Base-by-base conservation (phyloP, 2,329 filamentous ascomycete genomes). In the Epichloe aotearoae region DNA sequence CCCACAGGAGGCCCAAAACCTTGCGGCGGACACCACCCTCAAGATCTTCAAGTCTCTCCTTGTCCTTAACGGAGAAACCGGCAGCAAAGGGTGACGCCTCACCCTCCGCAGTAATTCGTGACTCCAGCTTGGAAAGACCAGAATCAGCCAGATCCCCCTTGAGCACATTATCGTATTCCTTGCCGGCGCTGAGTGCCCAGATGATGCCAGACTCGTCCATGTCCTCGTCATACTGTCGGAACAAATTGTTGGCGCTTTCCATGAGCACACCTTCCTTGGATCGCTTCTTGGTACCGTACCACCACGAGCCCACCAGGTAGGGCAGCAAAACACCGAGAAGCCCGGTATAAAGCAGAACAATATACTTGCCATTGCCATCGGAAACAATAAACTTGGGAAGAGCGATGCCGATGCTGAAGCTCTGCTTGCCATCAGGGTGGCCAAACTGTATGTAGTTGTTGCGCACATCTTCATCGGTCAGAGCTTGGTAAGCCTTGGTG, bases 381-480 rank as follows among this genome's bases (percentile, higher is more conserved):
- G 87, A 86, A 50, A 98, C 79, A 60, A 98, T 89, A 69, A 93
- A 88, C 66, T 93, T 85, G 44, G 93, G 93, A 44, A 98, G 77
- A 44, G 91, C 93, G 58, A 98, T 98, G 56, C 93, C 91, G 63
- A 98, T 97, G 70, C 89, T 96, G 69, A 90, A 93, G 66, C 89
- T 91, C 71, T 98, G 93, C 76, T 96, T 97, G 64, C 93, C 93
- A 65, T 98, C 93, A 6, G 93, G 93, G 67, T 98, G 89, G 51
- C 93, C 93, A 62, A 86, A 98, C 67, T 95, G 86, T 49, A 95
- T 83, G 69, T 87, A 98, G 73, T 98, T 98, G 71, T 95, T 95
- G 63, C 93, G 86, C 54, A 97, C 79, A 41, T 97, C 93, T 70
- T 98, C 94, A 64, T 98, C 93, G 4, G 94, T 98, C 46, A 98